Percentiles rank a stretch among this genome's conserved stretches.
phyloP scores from a whole-genome alignment of 345 rosid species.

The Moricandia arvensis region DNA sequence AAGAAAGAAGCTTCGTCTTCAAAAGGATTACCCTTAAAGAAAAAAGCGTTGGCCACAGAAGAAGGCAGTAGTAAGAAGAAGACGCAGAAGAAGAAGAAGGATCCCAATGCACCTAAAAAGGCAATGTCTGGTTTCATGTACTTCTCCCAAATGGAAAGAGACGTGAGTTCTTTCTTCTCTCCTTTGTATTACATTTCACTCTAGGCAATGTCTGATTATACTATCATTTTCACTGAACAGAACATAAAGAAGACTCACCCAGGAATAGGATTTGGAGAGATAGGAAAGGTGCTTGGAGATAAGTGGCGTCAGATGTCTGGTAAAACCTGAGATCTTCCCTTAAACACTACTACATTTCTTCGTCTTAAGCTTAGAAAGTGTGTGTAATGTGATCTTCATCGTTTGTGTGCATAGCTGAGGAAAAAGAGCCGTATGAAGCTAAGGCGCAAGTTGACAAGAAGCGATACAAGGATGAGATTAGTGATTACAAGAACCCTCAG shows the following conservation, averaged over 20 bases:
- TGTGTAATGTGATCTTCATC: background rate
- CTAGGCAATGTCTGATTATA: background rate
- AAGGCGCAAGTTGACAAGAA: constrained; percentile 74
- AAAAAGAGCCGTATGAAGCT: constrained; percentile 75
- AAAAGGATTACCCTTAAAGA: constrained; percentile 59
- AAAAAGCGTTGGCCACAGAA: constrained; percentile 61
- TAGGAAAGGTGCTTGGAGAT: constrained; percentile 65
- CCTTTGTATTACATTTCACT: background rate
- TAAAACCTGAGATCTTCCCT: constrained; percentile 12
- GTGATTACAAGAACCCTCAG: constrained; percentile 71
- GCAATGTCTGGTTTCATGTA: constrained; percentile 71
- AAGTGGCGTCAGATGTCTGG: constrained; percentile 85
- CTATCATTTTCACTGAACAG: constrained; percentile 39
- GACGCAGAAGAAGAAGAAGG: constrained; percentile 88
- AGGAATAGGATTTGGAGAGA: constrained; percentile 65
- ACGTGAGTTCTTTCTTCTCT: constrained; percentile 48
- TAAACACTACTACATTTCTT: background rate
- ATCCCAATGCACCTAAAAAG: constrained; percentile 93
- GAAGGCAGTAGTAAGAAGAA: constrained; percentile 71
- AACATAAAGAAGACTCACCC: constrained; percentile 73
- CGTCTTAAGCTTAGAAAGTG: background rate
- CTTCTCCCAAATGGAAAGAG: constrained; percentile 80
- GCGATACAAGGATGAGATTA: constrained; percentile 68
- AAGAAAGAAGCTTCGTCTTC: constrained; percentile 48
- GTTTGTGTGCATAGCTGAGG: constrained; percentile 49